Evolutionary conservation across 345 rosid genomes (phyloP).

Genomic region (Lepidium aucheri): DNA sequence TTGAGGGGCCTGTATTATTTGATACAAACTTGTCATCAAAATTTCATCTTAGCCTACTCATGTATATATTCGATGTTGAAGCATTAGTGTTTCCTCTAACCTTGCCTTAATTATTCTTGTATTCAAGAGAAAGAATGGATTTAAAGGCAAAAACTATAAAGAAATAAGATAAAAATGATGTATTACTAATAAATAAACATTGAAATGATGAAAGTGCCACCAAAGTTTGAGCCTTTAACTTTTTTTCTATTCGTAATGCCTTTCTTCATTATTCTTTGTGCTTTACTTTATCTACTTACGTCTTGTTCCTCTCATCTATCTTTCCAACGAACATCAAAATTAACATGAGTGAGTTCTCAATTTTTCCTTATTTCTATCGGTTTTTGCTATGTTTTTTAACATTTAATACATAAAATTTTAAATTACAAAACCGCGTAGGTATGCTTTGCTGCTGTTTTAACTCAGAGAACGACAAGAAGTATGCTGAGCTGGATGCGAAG

Average conservation of each 20-base stretch:
- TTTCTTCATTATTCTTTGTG: slow-evolving; percentile 21
- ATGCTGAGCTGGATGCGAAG: slow-evolving; percentile 53
- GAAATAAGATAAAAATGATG: background rate
- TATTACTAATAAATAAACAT: background rate
- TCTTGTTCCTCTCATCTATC: background rate
- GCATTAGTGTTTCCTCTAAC: background rate
- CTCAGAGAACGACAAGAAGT: slow-evolving; percentile 40
- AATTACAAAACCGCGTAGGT: slow-evolving; percentile 22
- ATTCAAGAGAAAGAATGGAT: background rate
- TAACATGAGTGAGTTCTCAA: background rate
- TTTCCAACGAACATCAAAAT: background rate
- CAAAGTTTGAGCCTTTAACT: slow-evolving; percentile 16
- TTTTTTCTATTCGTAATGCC: slow-evolving; percentile 12
- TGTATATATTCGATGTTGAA: slow-evolving; percentile 23
- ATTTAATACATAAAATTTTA: background rate
- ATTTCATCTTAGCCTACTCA: slow-evolving; percentile 5
- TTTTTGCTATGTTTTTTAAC: background rate
- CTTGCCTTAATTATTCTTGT: background rate
- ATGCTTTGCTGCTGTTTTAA: slow-evolving; percentile 39
- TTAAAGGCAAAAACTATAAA: background rate
- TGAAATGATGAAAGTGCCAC: slow-evolving; percentile 23
- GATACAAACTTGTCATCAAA: slow-evolving; percentile 19
- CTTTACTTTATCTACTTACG: slow-evolving; percentile 8
- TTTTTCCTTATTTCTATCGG: background rate
- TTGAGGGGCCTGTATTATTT: slow-evolving; percentile 17